These are phyloP conservation scores for Barnettozyma pratensis DNA, from an alignment of 805 yeast genomes.

Conservation along the genomic window DNA sequence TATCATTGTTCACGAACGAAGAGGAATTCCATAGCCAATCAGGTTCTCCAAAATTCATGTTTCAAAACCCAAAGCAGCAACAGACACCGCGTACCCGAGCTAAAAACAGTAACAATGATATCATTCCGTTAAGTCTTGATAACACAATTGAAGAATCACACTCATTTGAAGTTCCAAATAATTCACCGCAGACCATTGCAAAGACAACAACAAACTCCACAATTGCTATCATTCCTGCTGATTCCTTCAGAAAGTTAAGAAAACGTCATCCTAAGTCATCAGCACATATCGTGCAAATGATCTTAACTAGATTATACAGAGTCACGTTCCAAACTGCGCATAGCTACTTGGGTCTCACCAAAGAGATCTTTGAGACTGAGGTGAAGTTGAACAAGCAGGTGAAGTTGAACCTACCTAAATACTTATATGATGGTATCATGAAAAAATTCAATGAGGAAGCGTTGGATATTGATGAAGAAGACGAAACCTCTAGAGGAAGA, in stretches of 20 bases:
- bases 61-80: background rate
- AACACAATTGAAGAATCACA: slow-evolving; percentile 1
- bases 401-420: slow-evolving; percentile 52
- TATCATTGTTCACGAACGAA: slow-evolving; percentile 63
- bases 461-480: background rate
- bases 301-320: slow-evolving; percentile 76
- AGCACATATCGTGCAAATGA: slow-evolving; percentile 91
- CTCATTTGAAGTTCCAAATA: background rate
- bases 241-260: slow-evolving; percentile 70
- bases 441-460: slow-evolving; percentile 31
- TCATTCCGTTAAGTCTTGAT: slow-evolving; percentile 18
- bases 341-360: slow-evolving; percentile 76
- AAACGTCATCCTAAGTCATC: slow-evolving; percentile 80
- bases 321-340: slow-evolving; percentile 92
- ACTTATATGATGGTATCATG: slow-evolving; percentile 53
- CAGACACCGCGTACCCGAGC: background rate
- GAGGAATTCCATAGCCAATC: slow-evolving; percentile 13
- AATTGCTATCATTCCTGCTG: slow-evolving; percentile 85
- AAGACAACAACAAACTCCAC: slow-evolving; percentile 73
- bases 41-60: slow-evolving; percentile 4
- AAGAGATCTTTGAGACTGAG: slow-evolving; percentile 77
- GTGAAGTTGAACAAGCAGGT: slow-evolving; percentile 49
- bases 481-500: background rate
- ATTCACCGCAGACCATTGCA: slow-evolving; percentile 47
- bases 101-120: slow-evolving; percentile 8